Evolutionary conservation across 116 monocot species (phyloP).

Genomic region (Posidonia oceanica): DNA sequence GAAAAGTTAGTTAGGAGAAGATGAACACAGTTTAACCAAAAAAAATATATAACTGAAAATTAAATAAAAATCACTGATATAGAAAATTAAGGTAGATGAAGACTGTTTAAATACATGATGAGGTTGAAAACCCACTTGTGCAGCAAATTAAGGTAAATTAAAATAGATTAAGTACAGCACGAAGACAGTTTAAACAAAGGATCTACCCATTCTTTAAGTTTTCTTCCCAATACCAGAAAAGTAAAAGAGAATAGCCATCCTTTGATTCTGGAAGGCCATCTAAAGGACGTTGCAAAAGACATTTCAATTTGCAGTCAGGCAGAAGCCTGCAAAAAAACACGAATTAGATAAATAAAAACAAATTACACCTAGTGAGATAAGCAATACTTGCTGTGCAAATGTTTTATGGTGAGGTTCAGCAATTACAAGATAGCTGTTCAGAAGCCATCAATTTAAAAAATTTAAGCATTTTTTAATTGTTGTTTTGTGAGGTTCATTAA

Average conservation of each 20-base stretch:
- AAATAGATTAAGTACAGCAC: background rate
- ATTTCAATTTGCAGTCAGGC: slow-evolving; percentile 61
- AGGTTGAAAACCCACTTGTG: too few species aligned
- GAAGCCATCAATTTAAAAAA: too few species aligned
- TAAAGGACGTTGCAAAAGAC: slow-evolving; percentile 50
- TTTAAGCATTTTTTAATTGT: too few species aligned
- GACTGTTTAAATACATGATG: too few species aligned
- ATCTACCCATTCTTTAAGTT: slow-evolving; percentile 59
- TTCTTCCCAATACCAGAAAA: slow-evolving; percentile 82
- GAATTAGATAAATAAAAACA: background rate
- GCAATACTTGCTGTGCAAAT: background rate
- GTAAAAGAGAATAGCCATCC: slow-evolving; percentile 67
- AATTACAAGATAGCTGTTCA: too few species aligned
- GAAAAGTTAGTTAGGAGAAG: too few species aligned
- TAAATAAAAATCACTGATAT: too few species aligned
- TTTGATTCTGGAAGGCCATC: slow-evolving; percentile 43
- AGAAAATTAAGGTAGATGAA: too few species aligned
- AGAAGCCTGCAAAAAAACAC: slow-evolving; percentile 28
- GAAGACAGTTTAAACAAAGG: background rate
- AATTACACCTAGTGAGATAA: background rate
- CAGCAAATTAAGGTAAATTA: background rate
- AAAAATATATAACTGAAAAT: too few species aligned
- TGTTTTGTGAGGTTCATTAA: too few species aligned
- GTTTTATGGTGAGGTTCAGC: too few species aligned
- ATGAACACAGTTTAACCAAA: too few species aligned